Base-by-base conservation (phyloP, 2,329 filamentous ascomycete species). In the Cladosporium oxysporum region DNA sequence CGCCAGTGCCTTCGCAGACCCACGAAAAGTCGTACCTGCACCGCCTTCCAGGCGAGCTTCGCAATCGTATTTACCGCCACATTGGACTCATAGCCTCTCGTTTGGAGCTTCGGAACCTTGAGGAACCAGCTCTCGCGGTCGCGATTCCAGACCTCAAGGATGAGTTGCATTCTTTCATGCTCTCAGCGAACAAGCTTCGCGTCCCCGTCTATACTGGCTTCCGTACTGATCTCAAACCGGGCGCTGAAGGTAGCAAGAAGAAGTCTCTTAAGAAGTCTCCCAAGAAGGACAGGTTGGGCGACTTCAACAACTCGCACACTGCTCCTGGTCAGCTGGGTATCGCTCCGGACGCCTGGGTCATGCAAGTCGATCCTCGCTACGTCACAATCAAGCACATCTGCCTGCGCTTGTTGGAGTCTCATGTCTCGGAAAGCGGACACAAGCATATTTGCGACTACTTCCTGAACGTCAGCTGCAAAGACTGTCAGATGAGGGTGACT, bases 1-100 rank as follows among this genome's bases (percentile, higher is more conserved):
- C 53, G 33, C 8, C 29, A 12, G 18, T 8, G 21, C 29, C 53
- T 37, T 26, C 57, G 14, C 33, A 11, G 11, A 33, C 18, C 16
- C 12, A 2, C n/a, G 14, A n/a, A 41, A 28, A 37, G 14, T 58
- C 62, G 4, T 53, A 44, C 28, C 35, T 69, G 52, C 63, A 69
- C 33, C 28, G 49, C 7, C 64, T 71, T 18, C 67, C 70, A 29
- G 61, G 60, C 44, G 70, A 71, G 44, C 59, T 69, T 21, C 65
- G 69, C 11, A 66, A 70, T 47, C 62, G 53, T 29, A 66, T 70
- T 59, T 71, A 69, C 53, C 44, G 62, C 26, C 31, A 66, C 31
- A 58, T 64, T n/a, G 60, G 60, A 18, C 60, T 55, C 5, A 28
- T 14, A 12, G 33, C 33, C 6, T 16, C 35, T 10, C 60, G 60